Evolutionary conservation across 441 rosid species (phyloP).

Genomic region (Gossypium lobatum): DNA sequence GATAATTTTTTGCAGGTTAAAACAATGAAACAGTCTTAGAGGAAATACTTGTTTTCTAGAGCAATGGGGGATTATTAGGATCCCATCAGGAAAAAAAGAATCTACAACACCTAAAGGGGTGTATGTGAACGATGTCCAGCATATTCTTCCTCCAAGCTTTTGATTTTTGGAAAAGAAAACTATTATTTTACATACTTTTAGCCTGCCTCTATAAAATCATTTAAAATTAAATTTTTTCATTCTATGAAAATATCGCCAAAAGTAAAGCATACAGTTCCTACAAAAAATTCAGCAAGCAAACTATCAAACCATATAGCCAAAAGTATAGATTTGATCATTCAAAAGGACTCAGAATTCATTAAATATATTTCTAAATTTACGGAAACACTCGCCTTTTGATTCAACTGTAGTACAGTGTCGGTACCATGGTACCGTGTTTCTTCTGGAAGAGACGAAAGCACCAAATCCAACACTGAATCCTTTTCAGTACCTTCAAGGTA

Average conservation of each 20-base stretch:
- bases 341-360: neutral
- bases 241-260: neutral
- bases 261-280: neutral
- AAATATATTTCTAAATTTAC: neutral
- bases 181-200: neutral
- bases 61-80: neutral
- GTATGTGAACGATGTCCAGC: neutral
- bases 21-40: constrained; percentile 1
- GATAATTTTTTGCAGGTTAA: neutral
- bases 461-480: constrained; percentile 70
- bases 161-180: neutral
- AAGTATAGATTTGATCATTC: constrained; percentile 1
- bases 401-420: constrained; percentile 65
- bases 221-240: neutral
- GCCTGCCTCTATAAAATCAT: constrained; percentile 1
- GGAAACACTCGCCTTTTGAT: constrained; percentile 55
- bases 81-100: neutral
- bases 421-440: constrained; percentile 72
- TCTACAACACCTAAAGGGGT: neutral
- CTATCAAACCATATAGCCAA: neutral
- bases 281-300: neutral
- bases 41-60: neutral
- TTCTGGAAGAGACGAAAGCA: constrained; percentile 84
- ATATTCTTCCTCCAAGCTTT: neutral
- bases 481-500: constrained; percentile 66